A percentile compares a stretch with the other conserved stretches of the same genome.
Evolutionary conservation across 805 yeast species (phyloP).

Genomic region (Wickerhamomyces tratensis): DNA sequence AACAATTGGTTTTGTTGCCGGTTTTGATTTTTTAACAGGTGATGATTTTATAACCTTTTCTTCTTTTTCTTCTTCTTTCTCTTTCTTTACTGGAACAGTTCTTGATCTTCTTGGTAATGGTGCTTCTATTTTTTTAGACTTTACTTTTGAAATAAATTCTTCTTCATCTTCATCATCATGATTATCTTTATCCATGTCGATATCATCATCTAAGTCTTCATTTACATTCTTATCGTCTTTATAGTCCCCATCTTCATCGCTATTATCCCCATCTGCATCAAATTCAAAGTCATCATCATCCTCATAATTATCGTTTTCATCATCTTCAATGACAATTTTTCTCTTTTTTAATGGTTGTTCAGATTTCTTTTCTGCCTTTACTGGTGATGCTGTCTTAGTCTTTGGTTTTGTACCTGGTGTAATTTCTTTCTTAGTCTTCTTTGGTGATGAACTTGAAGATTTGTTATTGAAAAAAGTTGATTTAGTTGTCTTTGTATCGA

Average conservation of each 20-base stretch:
- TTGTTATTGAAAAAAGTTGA: constrained; percentile 1
- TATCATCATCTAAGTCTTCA: constrained; percentile 9
- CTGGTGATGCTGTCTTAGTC: constrained; percentile 1
- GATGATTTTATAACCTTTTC: constrained; percentile 4
- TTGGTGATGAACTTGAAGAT: too few relatives aligned
- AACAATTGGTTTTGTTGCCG: constrained; percentile 1
- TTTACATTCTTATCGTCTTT: background rate
- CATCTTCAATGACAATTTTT: constrained; percentile 7
- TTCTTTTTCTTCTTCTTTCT: background rate
- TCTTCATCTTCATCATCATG: constrained; percentile 1
- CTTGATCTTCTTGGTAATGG: constrained; percentile 1
- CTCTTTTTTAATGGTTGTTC: background rate
- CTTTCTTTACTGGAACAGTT: constrained; percentile 1
- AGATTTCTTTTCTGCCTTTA: too few relatives aligned
- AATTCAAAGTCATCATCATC: constrained; percentile 14
- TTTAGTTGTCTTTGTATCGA: background rate
- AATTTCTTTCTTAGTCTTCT: background rate
- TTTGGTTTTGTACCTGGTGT: background rate
- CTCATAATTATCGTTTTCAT: constrained; percentile 17
- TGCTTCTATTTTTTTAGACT: background rate
- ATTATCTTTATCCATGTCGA: background rate
- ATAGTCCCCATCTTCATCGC: constrained; percentile 2
- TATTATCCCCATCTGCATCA: constrained; percentile 16
- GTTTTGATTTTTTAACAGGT: constrained; percentile 1
- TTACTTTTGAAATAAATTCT: constrained; percentile 2